Percentiles rank a stretch among this genome's conserved stretches.
Evolutionary conservation across 176 grass and related monocot genomes (phyloP).

Genomic region (Raddia guianensis): DNA sequence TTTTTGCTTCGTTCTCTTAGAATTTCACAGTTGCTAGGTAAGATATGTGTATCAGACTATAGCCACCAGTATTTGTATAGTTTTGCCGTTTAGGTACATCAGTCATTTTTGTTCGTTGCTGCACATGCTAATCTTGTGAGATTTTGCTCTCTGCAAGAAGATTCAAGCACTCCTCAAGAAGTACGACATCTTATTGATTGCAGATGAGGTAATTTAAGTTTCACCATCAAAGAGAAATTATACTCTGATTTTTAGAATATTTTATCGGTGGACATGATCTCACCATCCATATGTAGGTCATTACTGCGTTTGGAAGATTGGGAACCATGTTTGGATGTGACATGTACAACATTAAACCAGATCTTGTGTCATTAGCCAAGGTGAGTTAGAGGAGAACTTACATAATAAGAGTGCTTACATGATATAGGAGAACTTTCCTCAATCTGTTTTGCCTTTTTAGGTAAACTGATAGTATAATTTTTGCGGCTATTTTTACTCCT

Average conservation of each 20-base stretch:
- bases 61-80: background rate
- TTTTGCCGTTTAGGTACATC: background rate
- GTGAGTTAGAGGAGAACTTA: conserved; percentile 23
- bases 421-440: background rate
- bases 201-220: conserved; percentile 73
- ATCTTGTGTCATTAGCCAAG: conserved; percentile 95
- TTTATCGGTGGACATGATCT: background rate
- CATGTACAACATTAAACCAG: conserved; percentile 79
- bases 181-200: conserved; percentile 92
- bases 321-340: conserved; percentile 97
- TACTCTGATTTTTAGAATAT: background rate
- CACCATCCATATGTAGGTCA: conserved; percentile 58
- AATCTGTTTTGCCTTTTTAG: no score
- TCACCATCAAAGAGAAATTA: background rate
- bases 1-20: background rate
- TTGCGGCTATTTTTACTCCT: background rate
- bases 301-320: conserved; percentile 92
- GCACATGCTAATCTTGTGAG: background rate
- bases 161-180: conserved; percentile 89
- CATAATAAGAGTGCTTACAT: background rate
- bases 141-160: conserved; percentile 41
- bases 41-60: background rate
- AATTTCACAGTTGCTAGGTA: background rate
- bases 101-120: background rate
- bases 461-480: no score